Base-by-base conservation (phyloP, 1,139 yeast species). In the Blastobotrys aristatus region DNA sequence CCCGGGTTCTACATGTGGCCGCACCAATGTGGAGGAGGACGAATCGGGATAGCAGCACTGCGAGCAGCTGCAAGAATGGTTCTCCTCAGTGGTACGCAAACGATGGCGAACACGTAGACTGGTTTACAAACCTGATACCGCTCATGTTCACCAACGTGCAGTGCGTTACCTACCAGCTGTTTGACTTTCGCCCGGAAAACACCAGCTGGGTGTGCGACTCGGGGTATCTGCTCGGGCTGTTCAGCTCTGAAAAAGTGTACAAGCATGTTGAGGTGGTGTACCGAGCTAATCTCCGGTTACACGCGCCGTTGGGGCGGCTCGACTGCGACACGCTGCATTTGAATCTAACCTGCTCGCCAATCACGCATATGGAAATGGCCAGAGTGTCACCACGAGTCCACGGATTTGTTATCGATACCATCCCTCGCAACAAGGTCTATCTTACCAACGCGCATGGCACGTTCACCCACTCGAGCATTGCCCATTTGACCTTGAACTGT, bases 31-130 rank as follows among this genome's bases (percentile, higher is more conserved):
- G 47, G 47, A 8, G 24, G 3, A 33, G 26, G 22, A 5, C n/a
- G 14, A 3, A 4, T 2, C 26, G 43, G 16, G 8, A 13, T 2
- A 4, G 3, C 13, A 6, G 26, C 5, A 16, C 26, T 4, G 13
- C 21, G 7, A 5, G 6, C n/a, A 4, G 2, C 5, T 14, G 3
- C 5, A 20, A 43, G 24, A n/a, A n/a, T n/a, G n/a, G n/a, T n/a
- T 27, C 31, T 11, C 47, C 47, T 11, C 24, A 11, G 18, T 44
- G 47, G 47, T 44, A 39, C 26, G 24, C 40, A 3, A 40, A 33
- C 34, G 38, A 44, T 14, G n/a, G 10, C 11, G 40, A 31, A 7
- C 47, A 44, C 26, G 27, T 34, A 20, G 40, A 34, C 22, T 44
- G 47, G 47, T 18, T 44, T 8, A 10, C 21, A 20, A 27, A 17